Evolutionary conservation across 1,284 basidiomycete species (phyloP), one percentile per base, ranked within the genome.

Genomic region (Ceratobasidium papillatum): DNA sequence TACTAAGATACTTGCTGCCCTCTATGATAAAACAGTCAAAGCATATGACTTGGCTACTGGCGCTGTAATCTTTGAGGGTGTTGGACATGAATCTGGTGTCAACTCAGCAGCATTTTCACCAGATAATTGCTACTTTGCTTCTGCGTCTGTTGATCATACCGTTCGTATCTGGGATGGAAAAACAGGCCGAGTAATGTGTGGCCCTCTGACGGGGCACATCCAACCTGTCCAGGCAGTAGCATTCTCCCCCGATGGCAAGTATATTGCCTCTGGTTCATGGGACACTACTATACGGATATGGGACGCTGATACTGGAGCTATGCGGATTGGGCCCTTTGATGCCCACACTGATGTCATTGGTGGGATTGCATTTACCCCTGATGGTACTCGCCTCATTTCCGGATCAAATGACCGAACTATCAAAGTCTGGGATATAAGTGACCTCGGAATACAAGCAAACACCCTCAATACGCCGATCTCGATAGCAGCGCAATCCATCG

Each of bases 21-120:
- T 77, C 27, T 76, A 83, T 17, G 84, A 84, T 77, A 83, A 82
- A 79, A 84, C 83, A 36, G 77, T 85, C 74, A 83, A 83, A 76
- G 77, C 84, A 32, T 85, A 83, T 82, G 83, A 84, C 71, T 78
- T 84, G 8, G 74, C 25, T 1, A 51, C 59, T 3, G 25, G 69
- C n/a, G 4, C 4, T 1, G 4, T 19, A 27, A 8, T 52, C 22
- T 22, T 43, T 12, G 14, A 27, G 43, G 14, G 45, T 25, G 9
- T 25, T 30, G 59, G 69, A 5, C 69, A 73, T 41, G 41, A 19
- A 12, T 1, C n/a, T 49, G 11, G 54, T 5, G 54, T 71, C 34
- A 12, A 27, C 32, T 56, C 68, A 19, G 30, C 43, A 3, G 65
- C 64, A 17, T 73, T 73, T 11, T 75, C 74, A 5, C 69, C 74